phyloP scores from a whole-genome alignment of 768 basidiomycete genomes.

The Mycena belliarum region DNA sequence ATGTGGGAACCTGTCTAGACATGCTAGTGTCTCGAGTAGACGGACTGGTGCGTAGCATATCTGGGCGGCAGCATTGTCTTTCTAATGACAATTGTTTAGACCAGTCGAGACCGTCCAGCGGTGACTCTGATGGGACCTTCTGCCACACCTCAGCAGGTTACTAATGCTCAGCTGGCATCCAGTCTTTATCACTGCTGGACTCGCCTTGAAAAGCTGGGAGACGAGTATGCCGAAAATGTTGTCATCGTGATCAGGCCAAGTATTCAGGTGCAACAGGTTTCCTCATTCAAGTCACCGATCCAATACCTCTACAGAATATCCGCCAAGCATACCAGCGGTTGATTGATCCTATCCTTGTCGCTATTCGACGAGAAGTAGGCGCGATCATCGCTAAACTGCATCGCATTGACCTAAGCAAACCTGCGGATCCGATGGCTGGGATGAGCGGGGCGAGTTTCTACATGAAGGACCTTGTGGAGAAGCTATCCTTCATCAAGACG shows the following conservation, averaged over 20 bases:
- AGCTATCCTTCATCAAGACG: constrained; percentile 75
- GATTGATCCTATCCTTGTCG: constrained; percentile 59
- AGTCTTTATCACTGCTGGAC: constrained; percentile 79
- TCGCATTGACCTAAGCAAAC: constrained; percentile 77
- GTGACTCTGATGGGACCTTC: constrained; percentile 72
- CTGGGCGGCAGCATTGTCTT: not conserved
- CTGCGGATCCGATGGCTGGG: constrained; percentile 62
- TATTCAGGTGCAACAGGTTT: constrained; percentile 50
- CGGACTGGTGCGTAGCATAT: constrained; percentile 53
- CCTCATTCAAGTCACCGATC: constrained; percentile 2
- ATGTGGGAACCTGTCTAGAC: constrained; percentile 69
- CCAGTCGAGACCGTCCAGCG: constrained; percentile 76
- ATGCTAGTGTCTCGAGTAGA: constrained; percentile 65
- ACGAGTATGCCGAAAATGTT: constrained; percentile 67
- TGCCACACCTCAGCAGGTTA: constrained; percentile 74
- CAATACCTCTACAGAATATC: constrained; percentile 44
- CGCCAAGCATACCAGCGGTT: constrained; percentile 53
- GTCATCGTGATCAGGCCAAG: constrained; percentile 53
- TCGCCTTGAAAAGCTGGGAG: constrained; percentile 62
- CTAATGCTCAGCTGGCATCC: constrained; percentile 78
- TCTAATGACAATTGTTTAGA: constrained; percentile 39
- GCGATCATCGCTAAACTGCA: constrained; percentile 83
- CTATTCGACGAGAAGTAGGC: constrained; percentile 79
- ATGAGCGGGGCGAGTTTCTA: constrained; percentile 78
- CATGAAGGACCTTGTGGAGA: constrained; percentile 91